phyloP scores from a whole-genome alignment of 2,329 filamentous ascomycete genomes.

The Neopestalotiopsis clavispora region DNA sequence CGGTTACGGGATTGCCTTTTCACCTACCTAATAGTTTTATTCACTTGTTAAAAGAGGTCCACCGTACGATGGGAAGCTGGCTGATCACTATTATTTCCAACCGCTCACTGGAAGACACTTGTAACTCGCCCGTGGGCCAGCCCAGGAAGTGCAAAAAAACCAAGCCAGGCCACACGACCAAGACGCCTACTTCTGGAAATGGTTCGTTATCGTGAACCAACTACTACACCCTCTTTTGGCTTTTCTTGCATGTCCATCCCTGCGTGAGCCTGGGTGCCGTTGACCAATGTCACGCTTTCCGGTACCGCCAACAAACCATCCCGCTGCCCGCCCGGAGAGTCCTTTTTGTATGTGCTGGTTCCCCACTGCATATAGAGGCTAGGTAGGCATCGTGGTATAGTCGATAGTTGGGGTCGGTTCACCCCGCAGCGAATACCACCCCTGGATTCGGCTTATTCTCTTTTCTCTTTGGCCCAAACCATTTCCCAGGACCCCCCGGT shows the following conservation, averaged over 20 bases:
- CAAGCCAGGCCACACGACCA: background rate
- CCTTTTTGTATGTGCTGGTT: background rate
- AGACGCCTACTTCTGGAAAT: background rate
- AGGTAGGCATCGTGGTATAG: background rate
- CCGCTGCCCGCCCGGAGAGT: background rate
- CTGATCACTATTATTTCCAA: background rate
- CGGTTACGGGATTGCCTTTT: background rate
- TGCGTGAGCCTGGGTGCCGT: background rate
- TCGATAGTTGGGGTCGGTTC: conserved; percentile 8
- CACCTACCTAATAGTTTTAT: background rate
- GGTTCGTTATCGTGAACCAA: background rate
- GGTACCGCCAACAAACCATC: background rate
- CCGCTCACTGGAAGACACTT: background rate
- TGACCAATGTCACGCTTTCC: background rate
- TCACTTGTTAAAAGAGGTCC: background rate
- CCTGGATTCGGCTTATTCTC: background rate
- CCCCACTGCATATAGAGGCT: background rate
- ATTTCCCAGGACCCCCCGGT: background rate
- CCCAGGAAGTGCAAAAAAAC: background rate
- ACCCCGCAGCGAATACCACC: background rate
- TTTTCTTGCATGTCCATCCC: background rate
- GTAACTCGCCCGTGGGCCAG: background rate
- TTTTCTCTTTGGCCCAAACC: background rate
- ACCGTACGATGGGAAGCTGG: background rate
- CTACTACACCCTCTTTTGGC: background rate